Evolutionary conservation across 1,284 basidiomycete species (phyloP).

Genomic region (Inonotus obliquus): DNA sequence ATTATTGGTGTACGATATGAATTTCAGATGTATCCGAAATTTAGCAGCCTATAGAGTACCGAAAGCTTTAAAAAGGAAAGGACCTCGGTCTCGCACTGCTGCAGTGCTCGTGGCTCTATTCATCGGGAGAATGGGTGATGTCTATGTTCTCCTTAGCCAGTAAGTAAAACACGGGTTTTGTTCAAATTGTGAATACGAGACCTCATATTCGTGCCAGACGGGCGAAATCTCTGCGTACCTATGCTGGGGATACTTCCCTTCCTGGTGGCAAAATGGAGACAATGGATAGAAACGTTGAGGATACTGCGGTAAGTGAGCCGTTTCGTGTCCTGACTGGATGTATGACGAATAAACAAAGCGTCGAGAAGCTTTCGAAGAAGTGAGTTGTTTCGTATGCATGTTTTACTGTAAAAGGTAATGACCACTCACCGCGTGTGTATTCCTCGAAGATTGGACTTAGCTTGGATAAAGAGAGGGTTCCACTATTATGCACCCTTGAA

Average conservation of each 20-base stretch:
- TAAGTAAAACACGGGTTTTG: slow-evolving; percentile 30
- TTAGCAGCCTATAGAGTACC: slow-evolving; percentile 50
- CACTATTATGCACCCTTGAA: slow-evolving; percentile 69
- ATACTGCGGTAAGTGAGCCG: slow-evolving; percentile 62
- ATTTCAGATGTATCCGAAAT: slow-evolving; percentile 53
- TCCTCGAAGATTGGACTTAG: slow-evolving; percentile 70
- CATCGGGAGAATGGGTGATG: slow-evolving; percentile 72
- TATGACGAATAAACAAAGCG: slow-evolving; percentile 37
- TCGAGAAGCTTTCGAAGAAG: slow-evolving; percentile 72
- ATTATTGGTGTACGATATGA: neutral
- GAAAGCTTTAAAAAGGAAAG: slow-evolving; percentile 23
- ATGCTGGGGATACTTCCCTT: slow-evolving; percentile 79
- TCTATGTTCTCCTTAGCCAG: slow-evolving; percentile 78
- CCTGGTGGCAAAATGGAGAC: slow-evolving; percentile 79
- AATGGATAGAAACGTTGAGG: slow-evolving; percentile 63
- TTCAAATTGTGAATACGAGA: neutral
- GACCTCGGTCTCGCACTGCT: slow-evolving; percentile 53
- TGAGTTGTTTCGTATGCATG: slow-evolving; percentile 23
- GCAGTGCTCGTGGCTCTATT: slow-evolving; percentile 79
- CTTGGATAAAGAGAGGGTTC: slow-evolving; percentile 59
- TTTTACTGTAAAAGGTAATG: slow-evolving; percentile 3
- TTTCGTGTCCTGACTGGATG: neutral
- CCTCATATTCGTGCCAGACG: slow-evolving; percentile 42
- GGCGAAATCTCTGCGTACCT: slow-evolving; percentile 63
- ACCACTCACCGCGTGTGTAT: neutral